These are phyloP conservation scores for Metschnikowia cerradonensis DNA, from an alignment of 805 yeast species.

Conservation along the genomic window DNA sequence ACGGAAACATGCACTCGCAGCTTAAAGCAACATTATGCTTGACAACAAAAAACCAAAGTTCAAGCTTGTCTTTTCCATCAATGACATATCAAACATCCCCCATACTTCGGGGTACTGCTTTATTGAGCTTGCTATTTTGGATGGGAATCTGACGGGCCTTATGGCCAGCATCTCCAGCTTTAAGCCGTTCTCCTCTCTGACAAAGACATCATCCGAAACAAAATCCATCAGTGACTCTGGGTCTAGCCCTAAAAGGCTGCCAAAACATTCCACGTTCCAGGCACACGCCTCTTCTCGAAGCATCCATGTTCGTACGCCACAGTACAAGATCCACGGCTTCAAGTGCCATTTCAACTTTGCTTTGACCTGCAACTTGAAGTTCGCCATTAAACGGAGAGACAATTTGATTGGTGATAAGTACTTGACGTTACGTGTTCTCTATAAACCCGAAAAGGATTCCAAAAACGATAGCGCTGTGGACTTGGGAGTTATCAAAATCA, in stretches of 20 bases:
- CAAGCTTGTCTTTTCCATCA: slow-evolving; percentile 51
- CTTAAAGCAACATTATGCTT: slow-evolving; percentile 11
- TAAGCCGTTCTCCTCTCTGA: slow-evolving; percentile 14
- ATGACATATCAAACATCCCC: slow-evolving; percentile 81
- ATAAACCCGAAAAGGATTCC: slow-evolving; percentile 27
- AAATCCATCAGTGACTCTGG: background rate
- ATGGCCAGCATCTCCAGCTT: slow-evolving; percentile 12
- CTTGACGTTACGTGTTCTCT: slow-evolving; percentile 35
- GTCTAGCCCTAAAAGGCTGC: background rate
- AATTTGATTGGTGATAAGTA: slow-evolving; percentile 42
- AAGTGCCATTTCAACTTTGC: slow-evolving; percentile 36
- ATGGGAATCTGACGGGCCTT: slow-evolving; percentile 29
- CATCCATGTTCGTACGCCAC: slow-evolving; percentile 28
- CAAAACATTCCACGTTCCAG: background rate
- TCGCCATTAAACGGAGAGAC: slow-evolving; percentile 37
- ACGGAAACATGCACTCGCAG: background rate
- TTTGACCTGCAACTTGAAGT: slow-evolving; percentile 34
- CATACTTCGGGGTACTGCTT: slow-evolving; percentile 66
- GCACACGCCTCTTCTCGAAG: slow-evolving; percentile 17
- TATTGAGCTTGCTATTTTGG: slow-evolving; percentile 60
- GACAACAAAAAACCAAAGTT: slow-evolving; percentile 54
- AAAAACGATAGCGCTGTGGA: slow-evolving; percentile 28
- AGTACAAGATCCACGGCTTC: slow-evolving; percentile 35
- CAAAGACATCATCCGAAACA: background rate
- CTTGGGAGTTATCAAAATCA: slow-evolving; percentile 65